Base-by-base conservation (phyloP, 2,329 filamentous ascomycete genomes). In the Didymella segeticola region DNA sequence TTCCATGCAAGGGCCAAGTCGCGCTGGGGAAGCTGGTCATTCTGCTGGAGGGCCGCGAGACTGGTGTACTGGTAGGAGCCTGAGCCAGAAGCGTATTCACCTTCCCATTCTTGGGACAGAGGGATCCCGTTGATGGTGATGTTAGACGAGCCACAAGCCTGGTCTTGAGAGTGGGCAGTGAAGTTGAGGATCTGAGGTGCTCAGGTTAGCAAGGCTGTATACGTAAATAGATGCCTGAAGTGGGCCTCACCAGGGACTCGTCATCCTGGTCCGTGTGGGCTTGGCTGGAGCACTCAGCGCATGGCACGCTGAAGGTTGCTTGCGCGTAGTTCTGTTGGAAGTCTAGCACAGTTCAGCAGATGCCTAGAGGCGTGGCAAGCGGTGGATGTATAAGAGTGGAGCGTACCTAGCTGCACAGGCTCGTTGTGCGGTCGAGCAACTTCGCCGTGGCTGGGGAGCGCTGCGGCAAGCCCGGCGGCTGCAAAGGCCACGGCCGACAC, bases 301-400 rank as follows among this genome's bases (percentile, higher is more conserved):
- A 77, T 29, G 77, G 73, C 31, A 79, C 66, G 43, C 66, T 69
- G 70, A 80, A 78, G 43, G 71, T 77, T 53, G 76, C 75, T 69
- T 75, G 67, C 46, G 70, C 70, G 66, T 73, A 72, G 49, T 61
- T 65, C 43, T 71, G 63, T 41, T 69, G 70, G 47, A 68, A 47
- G 47, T 73, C 72, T 75, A 48, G n/a, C 49, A 23, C 34, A 9
- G 33, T 50, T 72, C 57, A 74, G 69, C 59, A 69, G 69, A 42
- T 70, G 71, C 70, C 67, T 72, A 58, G 57, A 23, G 50, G 31
- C 9, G 66, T 61, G 66, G 67, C 66, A 48, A 69, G 62, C n/a
- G 41, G 26, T 19, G 23, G 12, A 45, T 56, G 58, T 69, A 68
- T 63, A 64, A 64, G 58, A 55, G 49, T 39, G 52, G 47, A 31